Conservation (phyloP, 2,329 filamentous ascomycete genomes). For the Neofusicoccum kwambonambiense region DNA sequence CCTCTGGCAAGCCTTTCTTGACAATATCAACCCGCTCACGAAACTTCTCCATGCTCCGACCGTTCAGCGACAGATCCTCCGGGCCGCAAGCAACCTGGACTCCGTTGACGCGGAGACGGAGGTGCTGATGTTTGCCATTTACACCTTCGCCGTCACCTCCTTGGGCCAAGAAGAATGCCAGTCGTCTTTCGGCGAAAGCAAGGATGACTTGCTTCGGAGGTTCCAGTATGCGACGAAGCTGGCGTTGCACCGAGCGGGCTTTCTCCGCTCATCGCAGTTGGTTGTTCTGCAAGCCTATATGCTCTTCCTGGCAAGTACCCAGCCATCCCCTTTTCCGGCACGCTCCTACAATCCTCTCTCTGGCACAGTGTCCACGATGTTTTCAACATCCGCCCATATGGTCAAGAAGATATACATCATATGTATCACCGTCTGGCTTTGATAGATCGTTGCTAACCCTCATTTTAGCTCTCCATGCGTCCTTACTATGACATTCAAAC, state of each 20-base stretch:
- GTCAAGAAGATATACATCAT: background rate
- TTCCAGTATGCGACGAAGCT: slow-evolving; percentile 62
- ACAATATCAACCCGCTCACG: slow-evolving; percentile 71
- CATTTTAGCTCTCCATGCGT: slow-evolving; percentile 42
- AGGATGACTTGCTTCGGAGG: slow-evolving; percentile 49
- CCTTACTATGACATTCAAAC: slow-evolving; percentile 50
- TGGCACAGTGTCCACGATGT: no score
- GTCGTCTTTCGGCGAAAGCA: slow-evolving; percentile 54
- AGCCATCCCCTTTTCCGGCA: no score
- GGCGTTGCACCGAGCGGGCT: slow-evolving; percentile 64
- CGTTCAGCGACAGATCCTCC: slow-evolving; percentile 63
- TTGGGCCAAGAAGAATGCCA: slow-evolving; percentile 57
- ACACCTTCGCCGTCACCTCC: slow-evolving; percentile 41
- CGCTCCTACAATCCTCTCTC: no score
- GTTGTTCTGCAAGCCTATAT: slow-evolving; percentile 66
- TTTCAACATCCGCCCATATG: background rate
- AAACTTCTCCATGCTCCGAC: slow-evolving; percentile 73
- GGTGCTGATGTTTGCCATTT: slow-evolving; percentile 43
- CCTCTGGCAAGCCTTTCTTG: slow-evolving; percentile 73
- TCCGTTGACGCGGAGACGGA: slow-evolving; percentile 59
- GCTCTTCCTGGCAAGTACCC: slow-evolving; percentile 59
- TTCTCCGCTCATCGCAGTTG: slow-evolving; percentile 65
- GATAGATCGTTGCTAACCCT: background rate
- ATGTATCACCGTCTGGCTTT: no score
- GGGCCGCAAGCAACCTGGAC: slow-evolving; percentile 58